Conservation (phyloP, 805 yeast genomes). For the Barnettozyma pratensis region DNA sequence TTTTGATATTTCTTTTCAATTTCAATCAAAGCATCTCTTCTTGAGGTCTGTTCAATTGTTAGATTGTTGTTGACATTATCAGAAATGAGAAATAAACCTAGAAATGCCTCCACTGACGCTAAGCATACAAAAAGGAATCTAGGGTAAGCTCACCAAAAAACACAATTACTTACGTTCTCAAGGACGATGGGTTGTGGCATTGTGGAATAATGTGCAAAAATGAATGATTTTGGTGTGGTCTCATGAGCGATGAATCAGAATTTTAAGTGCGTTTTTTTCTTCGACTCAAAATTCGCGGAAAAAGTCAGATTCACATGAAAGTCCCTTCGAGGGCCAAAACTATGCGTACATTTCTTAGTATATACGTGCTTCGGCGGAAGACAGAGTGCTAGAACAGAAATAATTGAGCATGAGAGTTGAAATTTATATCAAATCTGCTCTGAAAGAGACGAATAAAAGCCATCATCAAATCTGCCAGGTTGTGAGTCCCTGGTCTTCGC, state of each 20-base stretch:
- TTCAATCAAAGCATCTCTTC: conserved; percentile 89
- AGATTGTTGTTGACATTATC: background rate
- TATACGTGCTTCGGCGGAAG: too few species aligned
- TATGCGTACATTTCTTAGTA: too few species aligned
- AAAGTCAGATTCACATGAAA: too few species aligned
- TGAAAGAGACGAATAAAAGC: too few species aligned
- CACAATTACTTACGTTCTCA: conserved; percentile 31
- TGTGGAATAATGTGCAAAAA: background rate
- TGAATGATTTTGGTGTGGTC: background rate
- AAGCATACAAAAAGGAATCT: background rate
- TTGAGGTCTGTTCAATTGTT: conserved; percentile 52
- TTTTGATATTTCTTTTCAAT: conserved; percentile 86
- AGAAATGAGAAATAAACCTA: background rate
- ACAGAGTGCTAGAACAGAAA: too few species aligned
- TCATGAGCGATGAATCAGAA: background rate
- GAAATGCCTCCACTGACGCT: background rate
- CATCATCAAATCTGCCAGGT: too few species aligned
- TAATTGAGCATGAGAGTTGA: too few species aligned
- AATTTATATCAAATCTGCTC: too few species aligned
- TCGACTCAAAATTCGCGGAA: too few species aligned
- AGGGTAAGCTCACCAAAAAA: background rate
- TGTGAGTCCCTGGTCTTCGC: too few species aligned
- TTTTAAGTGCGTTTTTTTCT: too few species aligned
- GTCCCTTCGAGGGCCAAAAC: too few species aligned
- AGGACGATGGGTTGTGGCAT: conserved; percentile 31